These are phyloP conservation scores for Gigaspora rosea DNA, from an alignment of 192 early-diverging fungal species.

Conservation along the genomic window DNA sequence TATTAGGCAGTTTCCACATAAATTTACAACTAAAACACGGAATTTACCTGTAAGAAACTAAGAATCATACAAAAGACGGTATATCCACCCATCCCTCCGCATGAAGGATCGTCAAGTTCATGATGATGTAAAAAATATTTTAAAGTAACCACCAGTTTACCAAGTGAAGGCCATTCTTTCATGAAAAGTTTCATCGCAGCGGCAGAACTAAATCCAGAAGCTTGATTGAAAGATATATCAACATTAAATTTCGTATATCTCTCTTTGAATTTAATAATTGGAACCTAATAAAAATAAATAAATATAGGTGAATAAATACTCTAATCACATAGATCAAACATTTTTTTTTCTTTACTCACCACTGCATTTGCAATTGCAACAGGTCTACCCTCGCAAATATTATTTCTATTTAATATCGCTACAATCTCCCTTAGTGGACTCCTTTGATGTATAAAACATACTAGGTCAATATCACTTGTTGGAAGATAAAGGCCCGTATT, in stretches of 20 bases:
- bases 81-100: constrained; percentile 88
- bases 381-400: constrained; percentile 45
- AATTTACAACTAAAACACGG: background rate
- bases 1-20: background rate
- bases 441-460: constrained; percentile 27
- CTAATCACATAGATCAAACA: background rate
- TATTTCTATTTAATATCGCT: constrained; percentile 43
- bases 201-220: constrained; percentile 63
- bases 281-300: constrained; percentile 58
- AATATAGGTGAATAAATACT: background rate
- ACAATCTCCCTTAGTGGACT: constrained; percentile 49
- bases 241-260: constrained; percentile 67
- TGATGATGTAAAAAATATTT: constrained; percentile 84
- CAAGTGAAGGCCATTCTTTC: constrained; percentile 57
- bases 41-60: constrained; percentile 73
- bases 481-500: constrained; percentile 86
- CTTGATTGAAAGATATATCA: constrained; percentile 86
- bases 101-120: constrained; percentile 81
- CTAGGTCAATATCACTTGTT: constrained; percentile 55
- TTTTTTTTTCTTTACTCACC: constrained; percentile 35
- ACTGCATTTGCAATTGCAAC: constrained; percentile 67
- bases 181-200: constrained; percentile 58
- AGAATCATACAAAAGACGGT: constrained; percentile 74
- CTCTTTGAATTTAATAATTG: constrained; percentile 90
- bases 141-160: constrained; percentile 74